Base-by-base conservation (phyloP, 2,329 filamentous ascomycete species). In the Madurella mycetomatis region DNA sequence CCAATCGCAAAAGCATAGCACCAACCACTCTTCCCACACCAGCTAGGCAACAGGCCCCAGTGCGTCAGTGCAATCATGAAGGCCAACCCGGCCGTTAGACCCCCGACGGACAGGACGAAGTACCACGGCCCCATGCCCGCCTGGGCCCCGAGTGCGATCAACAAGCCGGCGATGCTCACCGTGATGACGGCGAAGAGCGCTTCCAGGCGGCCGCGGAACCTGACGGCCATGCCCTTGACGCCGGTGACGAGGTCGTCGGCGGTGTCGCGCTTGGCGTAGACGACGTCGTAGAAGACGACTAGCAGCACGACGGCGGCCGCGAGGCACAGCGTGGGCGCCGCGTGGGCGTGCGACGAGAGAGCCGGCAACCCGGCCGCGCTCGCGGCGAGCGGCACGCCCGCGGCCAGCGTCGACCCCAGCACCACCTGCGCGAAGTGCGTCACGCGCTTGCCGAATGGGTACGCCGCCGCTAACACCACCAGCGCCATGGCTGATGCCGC, bases 341-440 rank as follows among this genome's bases (percentile, higher is more conserved):
- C 34, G 34, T 37, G 13, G 53, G 15, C 25, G 25, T 7, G 50
- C 50, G 9, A 57, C 61, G 16, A 67, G 57, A 44, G 54, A 62
- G 9, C 60, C 9, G 0, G 62, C 62, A 5, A 60, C 41, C 49
- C 42, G 18, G 18, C 17, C 42, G 41, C 41, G 49, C 25, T 19
- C 31, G 41, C 47, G 4, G 19, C 30, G 12, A 39, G n/a, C 15
- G 51, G 47, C 19, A 55, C 40, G 39, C 34, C 48, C 12, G 16
- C 43, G 13, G 53, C 50, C 25, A 80, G 74, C n/a, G 75, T 72
- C 55, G 76, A 66, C 8, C 78, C 78, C 9, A 81, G 65, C 12
- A 78, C 73, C 40, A 75, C 69, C 61, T 81, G 78, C 1, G 79
- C 75, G 60, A 77, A 81, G 61, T 80, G 69, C 44, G 77, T 80